phyloP scores from a whole-genome alignment of 148 eudicot species.

The Chenopodium album region DNA sequence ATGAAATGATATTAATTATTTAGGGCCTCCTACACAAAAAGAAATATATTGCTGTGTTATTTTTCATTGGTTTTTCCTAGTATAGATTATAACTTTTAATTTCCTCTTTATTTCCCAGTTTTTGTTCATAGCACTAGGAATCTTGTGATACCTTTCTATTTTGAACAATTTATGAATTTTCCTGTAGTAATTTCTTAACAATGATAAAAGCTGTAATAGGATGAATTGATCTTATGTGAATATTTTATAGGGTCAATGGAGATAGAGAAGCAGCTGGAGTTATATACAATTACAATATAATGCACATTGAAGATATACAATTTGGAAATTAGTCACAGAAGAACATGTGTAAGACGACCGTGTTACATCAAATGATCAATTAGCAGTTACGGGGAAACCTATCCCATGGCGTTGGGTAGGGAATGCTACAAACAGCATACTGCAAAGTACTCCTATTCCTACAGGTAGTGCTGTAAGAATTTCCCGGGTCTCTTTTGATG shows the following conservation, averaged over 20 bases:
- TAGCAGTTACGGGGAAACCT: constrained; percentile 55
- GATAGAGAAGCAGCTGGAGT: neutral
- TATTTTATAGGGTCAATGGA: neutral
- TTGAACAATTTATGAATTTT: neutral
- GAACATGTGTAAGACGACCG: neutral
- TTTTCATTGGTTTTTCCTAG: no score
- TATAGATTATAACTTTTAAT: no score
- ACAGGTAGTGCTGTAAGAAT: constrained; percentile 55
- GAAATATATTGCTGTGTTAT: neutral
- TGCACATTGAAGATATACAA: neutral
- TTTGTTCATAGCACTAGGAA: neutral
- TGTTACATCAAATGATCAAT: neutral
- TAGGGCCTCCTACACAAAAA: neutral
- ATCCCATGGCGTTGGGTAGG: constrained; percentile 71
- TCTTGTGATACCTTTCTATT: neutral
- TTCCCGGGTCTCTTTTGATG: constrained; percentile 49
- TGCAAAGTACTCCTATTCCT: constrained; percentile 60
- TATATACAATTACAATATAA: neutral
- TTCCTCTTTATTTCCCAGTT: neutral
- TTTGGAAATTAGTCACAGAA: neutral
- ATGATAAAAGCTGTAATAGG: neutral
- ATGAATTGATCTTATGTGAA: constrained; percentile 1
- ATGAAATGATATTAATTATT: neutral
- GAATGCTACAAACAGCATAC: constrained; percentile 62
- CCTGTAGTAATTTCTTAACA: neutral